Evolutionary conservation across 179 eudicot genomes (phyloP), one percentile per base, ranked within the genome.

Genomic region (Spinacia oleracea): DNA sequence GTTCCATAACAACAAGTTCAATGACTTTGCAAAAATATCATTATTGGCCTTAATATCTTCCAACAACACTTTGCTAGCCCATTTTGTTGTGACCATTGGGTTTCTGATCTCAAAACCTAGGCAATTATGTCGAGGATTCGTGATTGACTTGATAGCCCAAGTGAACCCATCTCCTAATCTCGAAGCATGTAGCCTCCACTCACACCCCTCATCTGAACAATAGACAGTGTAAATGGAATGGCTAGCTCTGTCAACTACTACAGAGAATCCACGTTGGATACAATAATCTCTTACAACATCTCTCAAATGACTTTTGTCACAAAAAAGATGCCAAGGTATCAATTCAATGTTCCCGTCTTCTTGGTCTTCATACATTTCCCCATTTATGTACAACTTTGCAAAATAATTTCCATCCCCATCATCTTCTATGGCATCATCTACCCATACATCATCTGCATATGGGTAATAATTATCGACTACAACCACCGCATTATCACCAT

Each of bases 121-220:
- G 29, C 78, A 75, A 0, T 10, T 12, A 9, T 75, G 78, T 2
- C 29, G 46, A 0, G 10, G 3, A 12, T 16, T 42, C 5, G 21
- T 29, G 0, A 75, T 63, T 2, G 72, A 63, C 56, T 64, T 76
- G 5, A 76, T 64, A 1, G 45, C 60, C 72, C 78, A 64, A 1
- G 60, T 76, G 0, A 10, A 8, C 0, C 60, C 70, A 75, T 62
- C 45, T 43, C n/a, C n/a, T n/a, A n/a, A n/a, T n/a, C n/a, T n/a
- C n/a, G n/a, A n/a, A n/a, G n/a, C n/a, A n/a, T n/a, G n/a, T n/a
- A n/a, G n/a, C n/a, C n/a, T n/a, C n/a, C 48, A 43, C 48, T 43
- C 48, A 43, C 48, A 43, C 8, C 48, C 48, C 11, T 43, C 48
- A 7, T 9, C 48, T 7, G 48, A 43, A 43, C 10, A 43, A 7